A percentile compares a stretch with the other conserved stretches of the same genome.
Evolutionary conservation across 805 yeast genomes (phyloP).

Genomic region (Saccharomycopsis vini): DNA sequence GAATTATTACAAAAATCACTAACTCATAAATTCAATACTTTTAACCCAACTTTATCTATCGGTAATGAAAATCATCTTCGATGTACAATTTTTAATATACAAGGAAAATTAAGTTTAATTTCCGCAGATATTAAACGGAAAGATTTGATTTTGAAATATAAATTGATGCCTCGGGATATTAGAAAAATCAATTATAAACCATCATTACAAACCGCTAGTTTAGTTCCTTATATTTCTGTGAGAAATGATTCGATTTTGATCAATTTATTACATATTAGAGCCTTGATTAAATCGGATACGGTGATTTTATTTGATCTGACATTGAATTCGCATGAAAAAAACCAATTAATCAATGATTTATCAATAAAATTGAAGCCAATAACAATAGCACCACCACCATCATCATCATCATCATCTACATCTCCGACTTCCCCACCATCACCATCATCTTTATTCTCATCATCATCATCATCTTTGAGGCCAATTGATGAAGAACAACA

Average conservation of each 20-base stretch:
- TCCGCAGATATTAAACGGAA: slow-evolving; percentile 68
- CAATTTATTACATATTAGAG: slow-evolving; percentile 80
- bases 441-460: too few relatives aligned
- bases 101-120: slow-evolving; percentile 62
- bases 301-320: slow-evolving; percentile 71
- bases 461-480: background rate
- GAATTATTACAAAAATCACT: slow-evolving; percentile 12
- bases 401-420: too few relatives aligned
- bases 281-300: slow-evolving; percentile 69
- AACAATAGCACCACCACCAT: too few relatives aligned
- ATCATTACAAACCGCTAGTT: slow-evolving; percentile 59
- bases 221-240: slow-evolving; percentile 83
- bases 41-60: background rate
- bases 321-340: slow-evolving; percentile 60
- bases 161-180: slow-evolving; percentile 76
- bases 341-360: slow-evolving; percentile 70
- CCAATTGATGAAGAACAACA: background rate
- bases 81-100: slow-evolving; percentile 70
- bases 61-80: slow-evolving; percentile 6
- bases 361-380: slow-evolving; percentile 63
- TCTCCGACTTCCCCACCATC: background rate
- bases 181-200: slow-evolving; percentile 52
- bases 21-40: slow-evolving; percentile 6
- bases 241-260: slow-evolving; percentile 71
- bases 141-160: slow-evolving; percentile 61